These are phyloP conservation scores for Strobilomyces dryophilus DNA, from an alignment of 768 basidiomycete genomes.

Conservation along the genomic window DNA sequence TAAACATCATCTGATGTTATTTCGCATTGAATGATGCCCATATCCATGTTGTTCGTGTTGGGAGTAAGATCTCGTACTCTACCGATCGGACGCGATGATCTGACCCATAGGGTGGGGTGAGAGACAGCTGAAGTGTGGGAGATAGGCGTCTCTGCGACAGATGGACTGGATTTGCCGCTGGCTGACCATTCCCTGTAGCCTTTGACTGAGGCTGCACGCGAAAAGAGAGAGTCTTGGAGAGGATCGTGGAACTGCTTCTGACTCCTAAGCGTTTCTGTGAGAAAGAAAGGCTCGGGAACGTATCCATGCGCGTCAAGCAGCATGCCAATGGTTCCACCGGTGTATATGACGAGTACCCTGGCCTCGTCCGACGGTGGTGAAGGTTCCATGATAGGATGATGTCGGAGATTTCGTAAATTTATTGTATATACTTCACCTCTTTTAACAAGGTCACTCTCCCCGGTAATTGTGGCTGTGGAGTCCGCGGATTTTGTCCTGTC, in stretches of 20 bases:
- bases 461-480: too few relatives aligned
- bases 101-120: constrained; percentile 50
- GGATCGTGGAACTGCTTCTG: constrained; percentile 93
- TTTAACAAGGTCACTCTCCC: too few relatives aligned
- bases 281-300: constrained; percentile 82
- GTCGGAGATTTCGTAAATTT: too few relatives aligned
- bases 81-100: constrained; percentile 68
- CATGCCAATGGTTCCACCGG: constrained; percentile 90
- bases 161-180: constrained; percentile 56
- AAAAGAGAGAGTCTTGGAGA: constrained; percentile 79
- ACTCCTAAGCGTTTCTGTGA: constrained; percentile 77
- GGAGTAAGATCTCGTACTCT: constrained; percentile 36
- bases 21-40: constrained; percentile 35
- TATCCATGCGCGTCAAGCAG: constrained; percentile 73
- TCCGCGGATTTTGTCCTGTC: too few relatives aligned
- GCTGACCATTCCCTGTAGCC: constrained; percentile 75
- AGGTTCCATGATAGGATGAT: constrained; percentile 40
- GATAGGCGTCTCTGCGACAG: constrained; percentile 8
- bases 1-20: constrained; percentile 62
- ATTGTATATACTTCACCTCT: too few relatives aligned
- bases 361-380: constrained; percentile 59
- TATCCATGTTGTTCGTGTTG: constrained; percentile 19
- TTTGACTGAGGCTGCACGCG: constrained; percentile 72
- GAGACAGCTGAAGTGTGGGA: constrained; percentile 4
- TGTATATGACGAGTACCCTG: constrained; percentile 83